A percentile compares a stretch with the other conserved stretches of the same genome.
phyloP scores from a whole-genome alignment of 1,284 basidiomycete genomes.

The Takashimella tepidaria region DNA sequence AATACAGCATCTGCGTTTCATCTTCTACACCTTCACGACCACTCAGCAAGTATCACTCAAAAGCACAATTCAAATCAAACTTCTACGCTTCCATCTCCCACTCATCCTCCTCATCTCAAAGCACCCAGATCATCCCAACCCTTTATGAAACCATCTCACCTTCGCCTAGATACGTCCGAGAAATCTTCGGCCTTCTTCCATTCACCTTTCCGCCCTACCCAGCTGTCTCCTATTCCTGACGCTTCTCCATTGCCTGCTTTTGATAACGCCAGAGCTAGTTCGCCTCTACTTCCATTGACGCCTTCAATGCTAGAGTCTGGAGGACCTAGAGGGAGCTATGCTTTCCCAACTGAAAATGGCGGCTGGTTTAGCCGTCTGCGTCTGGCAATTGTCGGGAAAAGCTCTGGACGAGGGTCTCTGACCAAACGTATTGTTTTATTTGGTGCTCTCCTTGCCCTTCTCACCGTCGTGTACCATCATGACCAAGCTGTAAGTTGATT shows the following conservation, averaged over 20 bases:
- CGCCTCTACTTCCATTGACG: not conserved
- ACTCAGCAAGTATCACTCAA: not conserved
- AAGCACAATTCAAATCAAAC: not conserved
- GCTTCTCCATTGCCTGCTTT: not conserved
- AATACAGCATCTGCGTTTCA: not conserved
- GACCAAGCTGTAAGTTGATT: not conserved
- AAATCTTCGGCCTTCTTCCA: not conserved
- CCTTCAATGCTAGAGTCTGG: not conserved
- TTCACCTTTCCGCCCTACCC: not conserved
- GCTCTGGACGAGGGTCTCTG: not conserved
- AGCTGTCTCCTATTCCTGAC: not conserved
- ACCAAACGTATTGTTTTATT: not conserved
- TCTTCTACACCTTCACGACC: not conserved
- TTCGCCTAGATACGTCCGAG: not conserved
- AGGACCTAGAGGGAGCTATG: not conserved
- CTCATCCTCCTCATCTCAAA: not conserved
- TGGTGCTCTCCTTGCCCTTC: not conserved
- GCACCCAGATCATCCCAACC: not conserved
- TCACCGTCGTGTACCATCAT: not conserved
- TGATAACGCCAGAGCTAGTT: not conserved
- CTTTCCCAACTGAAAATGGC: not conserved
- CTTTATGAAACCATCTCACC: not conserved
- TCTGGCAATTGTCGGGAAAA: not conserved
- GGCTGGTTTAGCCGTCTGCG: not conserved
- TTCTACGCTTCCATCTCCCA: no score